A percentile compares a stretch with the other conserved stretches of the same genome.
These are phyloP conservation scores for Colletotrichum shisoi DNA, from an alignment of 2,329 filamentous ascomycete genomes.

Conservation along the genomic window DNA sequence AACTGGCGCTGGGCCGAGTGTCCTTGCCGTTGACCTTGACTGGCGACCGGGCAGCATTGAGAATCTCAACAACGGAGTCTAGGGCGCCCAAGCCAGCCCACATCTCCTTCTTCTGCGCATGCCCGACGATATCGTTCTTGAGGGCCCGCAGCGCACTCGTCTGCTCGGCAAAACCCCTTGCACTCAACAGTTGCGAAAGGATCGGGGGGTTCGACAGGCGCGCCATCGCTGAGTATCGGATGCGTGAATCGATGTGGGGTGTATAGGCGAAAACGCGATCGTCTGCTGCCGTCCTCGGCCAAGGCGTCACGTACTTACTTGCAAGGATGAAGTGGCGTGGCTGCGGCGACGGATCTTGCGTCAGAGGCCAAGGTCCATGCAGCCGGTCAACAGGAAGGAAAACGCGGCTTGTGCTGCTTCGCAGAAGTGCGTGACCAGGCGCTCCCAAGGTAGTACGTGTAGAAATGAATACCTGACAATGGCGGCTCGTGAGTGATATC, in stretches of 20 bases:
- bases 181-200: constrained; percentile 64
- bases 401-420: constrained; percentile 27
- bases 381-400: constrained; percentile 31
- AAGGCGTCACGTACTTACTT: constrained; percentile 28
- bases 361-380: constrained; percentile 37
- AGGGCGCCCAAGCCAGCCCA: constrained; percentile 77
- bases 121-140: constrained; percentile 90
- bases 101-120: constrained; percentile 83
- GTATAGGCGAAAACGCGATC: constrained; percentile 13
- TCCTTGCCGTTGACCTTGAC: constrained; percentile 53
- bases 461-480: constrained; percentile 1
- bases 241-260: background rate
- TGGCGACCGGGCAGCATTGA: constrained; percentile 49
- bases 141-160: constrained; percentile 71
- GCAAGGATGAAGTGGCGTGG: constrained; percentile 27
- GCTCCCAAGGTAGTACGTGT: background rate
- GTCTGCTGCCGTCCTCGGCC: constrained; percentile 28
- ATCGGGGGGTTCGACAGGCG: constrained; percentile 61
- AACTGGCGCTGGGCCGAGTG: constrained; percentile 43
- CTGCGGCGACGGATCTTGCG: constrained; percentile 32
- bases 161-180: constrained; percentile 61
- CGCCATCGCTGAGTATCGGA: constrained; percentile 55
- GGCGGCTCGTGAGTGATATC: background rate
- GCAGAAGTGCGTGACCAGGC: constrained; percentile 2
- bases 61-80: constrained; percentile 61